Percentiles rank a stretch among this genome's conserved stretches.
Evolutionary conservation across 257 asterid genomes (phyloP).

Genomic region (Agastache rugosa): DNA sequence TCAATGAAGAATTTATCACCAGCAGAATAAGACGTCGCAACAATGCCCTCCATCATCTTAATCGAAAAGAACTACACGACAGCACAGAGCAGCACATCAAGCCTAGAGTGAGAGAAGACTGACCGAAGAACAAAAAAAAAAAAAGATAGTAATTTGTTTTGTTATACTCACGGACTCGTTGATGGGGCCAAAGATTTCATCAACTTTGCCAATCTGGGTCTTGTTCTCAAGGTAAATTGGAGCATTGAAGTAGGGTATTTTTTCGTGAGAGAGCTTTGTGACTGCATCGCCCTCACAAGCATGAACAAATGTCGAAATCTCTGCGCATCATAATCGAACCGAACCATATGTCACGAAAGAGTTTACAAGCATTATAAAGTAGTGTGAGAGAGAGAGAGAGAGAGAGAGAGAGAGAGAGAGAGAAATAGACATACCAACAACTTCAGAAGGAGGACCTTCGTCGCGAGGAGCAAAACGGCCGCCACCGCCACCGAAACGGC

Average conservation of each 20-base stretch:
- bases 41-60: constrained; percentile 92
- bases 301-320: constrained; percentile 78
- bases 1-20: constrained; percentile 96
- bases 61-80: constrained; percentile 59
- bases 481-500: constrained; percentile 43
- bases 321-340: constrained; percentile 47
- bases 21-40: constrained; percentile 76
- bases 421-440: constrained; percentile 55
- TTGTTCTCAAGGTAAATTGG: constrained; percentile 91
- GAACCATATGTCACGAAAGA: not conserved
- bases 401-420: not conserved
- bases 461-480: constrained; percentile 64
- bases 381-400: not conserved
- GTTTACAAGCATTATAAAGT: not conserved
- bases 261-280: constrained; percentile 81
- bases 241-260: constrained; percentile 92
- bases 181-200: constrained; percentile 95
- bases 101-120: too few relatives aligned
- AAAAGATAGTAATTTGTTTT: too few relatives aligned
- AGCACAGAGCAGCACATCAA: too few relatives aligned
- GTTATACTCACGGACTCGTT: constrained; percentile 83
- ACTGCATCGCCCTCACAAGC: constrained; percentile 98
- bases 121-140: not conserved
- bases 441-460: constrained; percentile 77
- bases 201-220: constrained; percentile 98